phyloP scores from a whole-genome alignment of 208 protist species.

The Herpetomonas tarakana region DNA sequence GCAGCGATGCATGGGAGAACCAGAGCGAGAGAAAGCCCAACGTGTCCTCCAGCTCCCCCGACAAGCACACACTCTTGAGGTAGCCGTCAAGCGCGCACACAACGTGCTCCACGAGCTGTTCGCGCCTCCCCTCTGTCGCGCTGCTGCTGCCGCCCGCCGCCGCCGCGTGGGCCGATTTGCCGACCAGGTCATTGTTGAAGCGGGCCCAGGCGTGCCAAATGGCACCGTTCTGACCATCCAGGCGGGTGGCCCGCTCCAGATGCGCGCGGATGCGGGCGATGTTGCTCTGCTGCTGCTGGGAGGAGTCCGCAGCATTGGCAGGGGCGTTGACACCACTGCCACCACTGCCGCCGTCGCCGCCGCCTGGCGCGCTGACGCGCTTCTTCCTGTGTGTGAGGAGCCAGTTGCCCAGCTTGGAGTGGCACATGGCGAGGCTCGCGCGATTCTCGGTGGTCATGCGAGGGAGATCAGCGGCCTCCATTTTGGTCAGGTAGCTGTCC shows the following conservation, averaged over 20 bases:
- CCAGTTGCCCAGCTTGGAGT: slow-evolving; percentile 85
- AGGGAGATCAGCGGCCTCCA: slow-evolving; percentile 22
- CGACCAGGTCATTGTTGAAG: slow-evolving; percentile 91
- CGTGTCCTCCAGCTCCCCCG: slow-evolving; percentile 95
- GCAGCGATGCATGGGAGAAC: slow-evolving; percentile 92
- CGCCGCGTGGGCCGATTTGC: slow-evolving; percentile 14
- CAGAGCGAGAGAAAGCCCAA: slow-evolving; percentile 98
- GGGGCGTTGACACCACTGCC: slow-evolving; percentile 7
- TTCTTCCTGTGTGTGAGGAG: slow-evolving; percentile 35
- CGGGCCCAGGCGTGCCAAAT: slow-evolving; percentile 98
- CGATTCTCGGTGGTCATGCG: slow-evolving; percentile 3
- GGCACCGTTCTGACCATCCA: slow-evolving; percentile 94
- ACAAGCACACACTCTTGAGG: slow-evolving; percentile 87
- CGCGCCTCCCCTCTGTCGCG: slow-evolving; percentile 7
- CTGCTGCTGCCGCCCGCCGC: background rate
- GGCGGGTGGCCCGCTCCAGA: slow-evolving; percentile 65
- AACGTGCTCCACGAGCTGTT: slow-evolving; percentile 54
- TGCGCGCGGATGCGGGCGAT: slow-evolving; percentile 50
- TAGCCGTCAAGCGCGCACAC: slow-evolving; percentile 94
- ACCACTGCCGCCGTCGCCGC: slow-evolving; percentile 7
- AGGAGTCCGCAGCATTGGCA: background rate
- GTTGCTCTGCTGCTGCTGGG: slow-evolving; percentile 8
- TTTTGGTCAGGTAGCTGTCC: slow-evolving; percentile 57
- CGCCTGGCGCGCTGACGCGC: background rate
- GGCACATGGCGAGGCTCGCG: slow-evolving; percentile 72